Evolutionary conservation across 2,329 filamentous ascomycete species (phyloP).

Genomic region (Pseudopithomyces maydicus): DNA sequence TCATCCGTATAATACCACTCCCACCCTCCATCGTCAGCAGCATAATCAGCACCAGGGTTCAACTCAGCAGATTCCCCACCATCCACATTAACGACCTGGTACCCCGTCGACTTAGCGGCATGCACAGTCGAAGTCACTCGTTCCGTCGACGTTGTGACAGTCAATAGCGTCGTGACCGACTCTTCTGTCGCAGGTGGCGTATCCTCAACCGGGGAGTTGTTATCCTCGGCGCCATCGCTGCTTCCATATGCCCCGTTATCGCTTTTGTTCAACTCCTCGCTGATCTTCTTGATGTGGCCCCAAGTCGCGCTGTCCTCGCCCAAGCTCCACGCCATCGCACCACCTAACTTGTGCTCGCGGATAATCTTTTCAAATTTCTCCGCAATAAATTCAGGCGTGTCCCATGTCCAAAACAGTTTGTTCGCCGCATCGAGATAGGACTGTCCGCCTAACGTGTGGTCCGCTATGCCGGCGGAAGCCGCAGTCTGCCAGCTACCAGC

Average conservation of each 20-base stretch:
- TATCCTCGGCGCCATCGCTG: neutral
- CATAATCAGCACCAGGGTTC: neutral
- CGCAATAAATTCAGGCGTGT: conserved; percentile 64
- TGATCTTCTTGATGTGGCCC: conserved; percentile 51
- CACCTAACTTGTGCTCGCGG: conserved; percentile 62
- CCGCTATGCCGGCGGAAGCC: conserved; percentile 58
- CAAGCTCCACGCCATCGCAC: conserved; percentile 77
- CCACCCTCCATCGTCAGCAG: neutral
- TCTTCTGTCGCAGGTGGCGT: no score
- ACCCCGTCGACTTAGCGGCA: neutral
- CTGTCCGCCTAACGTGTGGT: conserved; percentile 64
- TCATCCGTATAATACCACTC: conserved; percentile 5
- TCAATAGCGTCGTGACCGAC: neutral
- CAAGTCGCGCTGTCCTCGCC: conserved; percentile 64
- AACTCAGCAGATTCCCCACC: neutral
- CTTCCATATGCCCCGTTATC: neutral
- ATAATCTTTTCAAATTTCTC: conserved; percentile 68
- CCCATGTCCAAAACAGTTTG: conserved; percentile 75
- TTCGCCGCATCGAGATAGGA: conserved; percentile 69
- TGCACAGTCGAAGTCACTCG: neutral
- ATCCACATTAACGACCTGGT: neutral
- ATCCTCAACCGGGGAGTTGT: neutral
- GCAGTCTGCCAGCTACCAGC: conserved; percentile 64
- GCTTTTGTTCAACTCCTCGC: conserved; percentile 20
- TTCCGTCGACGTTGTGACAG: neutral